These are phyloP conservation scores for Arthrobotrys megalospora DNA, from an alignment of 2,329 filamentous ascomycete genomes.

Conservation along the genomic window DNA sequence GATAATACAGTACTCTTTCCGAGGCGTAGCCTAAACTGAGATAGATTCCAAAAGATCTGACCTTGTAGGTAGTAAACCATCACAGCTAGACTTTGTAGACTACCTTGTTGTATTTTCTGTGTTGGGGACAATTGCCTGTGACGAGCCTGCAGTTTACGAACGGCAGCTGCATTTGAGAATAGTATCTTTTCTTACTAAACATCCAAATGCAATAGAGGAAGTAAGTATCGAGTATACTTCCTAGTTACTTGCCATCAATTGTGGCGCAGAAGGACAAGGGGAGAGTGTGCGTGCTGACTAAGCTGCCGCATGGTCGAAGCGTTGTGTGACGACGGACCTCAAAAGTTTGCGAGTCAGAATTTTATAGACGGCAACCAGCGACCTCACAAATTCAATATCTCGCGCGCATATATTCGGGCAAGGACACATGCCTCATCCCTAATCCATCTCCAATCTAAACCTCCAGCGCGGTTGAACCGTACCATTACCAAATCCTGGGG, in stretches of 20 bases:
- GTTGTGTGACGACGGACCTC: conserved; percentile 28
- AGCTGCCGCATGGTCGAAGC: conserved; percentile 32
- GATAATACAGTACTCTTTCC: too few relatives aligned
- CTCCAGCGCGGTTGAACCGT: conserved; percentile 25
- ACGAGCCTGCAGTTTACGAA: too few relatives aligned
- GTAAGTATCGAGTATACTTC: too few relatives aligned
- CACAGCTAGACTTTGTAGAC: too few relatives aligned
- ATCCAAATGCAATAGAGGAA: too few relatives aligned
- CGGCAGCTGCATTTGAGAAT: too few relatives aligned
- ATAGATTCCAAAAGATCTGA: too few relatives aligned
- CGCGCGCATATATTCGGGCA: conserved; percentile 17
- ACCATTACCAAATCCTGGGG: conserved; percentile 29
- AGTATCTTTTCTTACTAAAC: too few relatives aligned
- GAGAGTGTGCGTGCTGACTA: conserved; percentile 6
- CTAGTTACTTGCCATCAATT: not conserved
- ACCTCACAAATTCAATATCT: conserved; percentile 9
- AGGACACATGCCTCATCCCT: conserved; percentile 50
- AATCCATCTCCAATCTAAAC: conserved; percentile 1
- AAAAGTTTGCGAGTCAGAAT: conserved; percentile 32
- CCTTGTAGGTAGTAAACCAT: too few relatives aligned
- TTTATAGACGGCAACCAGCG: conserved; percentile 26
- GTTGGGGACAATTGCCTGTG: too few relatives aligned
- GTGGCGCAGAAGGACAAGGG: not conserved
- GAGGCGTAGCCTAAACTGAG: too few relatives aligned
- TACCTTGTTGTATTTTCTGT: too few relatives aligned